These are phyloP conservation scores for Russula griseocarnosa DNA, from an alignment of 768 basidiomycete genomes.

Conservation along the genomic window DNA sequence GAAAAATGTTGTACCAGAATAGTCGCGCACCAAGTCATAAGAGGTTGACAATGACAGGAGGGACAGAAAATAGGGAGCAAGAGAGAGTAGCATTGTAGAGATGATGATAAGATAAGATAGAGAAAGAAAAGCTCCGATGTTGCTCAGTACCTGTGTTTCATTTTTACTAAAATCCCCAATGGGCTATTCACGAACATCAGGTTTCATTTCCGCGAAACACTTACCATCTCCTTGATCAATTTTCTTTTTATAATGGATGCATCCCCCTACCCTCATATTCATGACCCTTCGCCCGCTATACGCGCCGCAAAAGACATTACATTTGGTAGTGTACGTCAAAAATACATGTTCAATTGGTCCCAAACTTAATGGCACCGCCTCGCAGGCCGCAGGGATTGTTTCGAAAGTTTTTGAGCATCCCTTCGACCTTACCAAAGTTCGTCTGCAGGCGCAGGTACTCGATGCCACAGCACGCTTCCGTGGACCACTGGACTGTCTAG, in stretches of 20 bases:
- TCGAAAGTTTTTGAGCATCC: slow-evolving; percentile 92
- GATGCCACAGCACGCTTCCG: slow-evolving; percentile 65
- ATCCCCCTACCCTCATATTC: slow-evolving; percentile 19
- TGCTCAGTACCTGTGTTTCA: not conserved
- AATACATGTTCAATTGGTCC: not conserved
- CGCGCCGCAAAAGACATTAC: slow-evolving; percentile 33
- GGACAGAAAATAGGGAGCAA: slow-evolving; percentile 5
- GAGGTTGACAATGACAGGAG: slow-evolving; percentile 8
- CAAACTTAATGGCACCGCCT: not conserved
- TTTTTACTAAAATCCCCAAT: not conserved
- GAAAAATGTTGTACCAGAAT: slow-evolving; percentile 43
- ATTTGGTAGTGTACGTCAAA: slow-evolving; percentile 32
- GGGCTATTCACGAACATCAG: not conserved
- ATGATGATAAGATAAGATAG: slow-evolving; percentile 14
- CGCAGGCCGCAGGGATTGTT: slow-evolving; percentile 77
- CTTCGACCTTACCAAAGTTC: slow-evolving; percentile 92
- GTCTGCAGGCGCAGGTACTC: slow-evolving; percentile 87
- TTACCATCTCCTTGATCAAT: not conserved
- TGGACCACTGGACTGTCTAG: slow-evolving; percentile 85
- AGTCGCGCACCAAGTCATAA: slow-evolving; percentile 39
- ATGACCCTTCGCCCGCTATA: slow-evolving; percentile 23
- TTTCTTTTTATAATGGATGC: slow-evolving; percentile 27
- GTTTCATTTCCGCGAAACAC: not conserved
- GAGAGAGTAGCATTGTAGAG: not conserved
- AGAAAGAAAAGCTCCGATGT: not conserved